Conservation (phyloP, 768 basidiomycete genomes). For the Panaeolus cyanescens region DNA sequence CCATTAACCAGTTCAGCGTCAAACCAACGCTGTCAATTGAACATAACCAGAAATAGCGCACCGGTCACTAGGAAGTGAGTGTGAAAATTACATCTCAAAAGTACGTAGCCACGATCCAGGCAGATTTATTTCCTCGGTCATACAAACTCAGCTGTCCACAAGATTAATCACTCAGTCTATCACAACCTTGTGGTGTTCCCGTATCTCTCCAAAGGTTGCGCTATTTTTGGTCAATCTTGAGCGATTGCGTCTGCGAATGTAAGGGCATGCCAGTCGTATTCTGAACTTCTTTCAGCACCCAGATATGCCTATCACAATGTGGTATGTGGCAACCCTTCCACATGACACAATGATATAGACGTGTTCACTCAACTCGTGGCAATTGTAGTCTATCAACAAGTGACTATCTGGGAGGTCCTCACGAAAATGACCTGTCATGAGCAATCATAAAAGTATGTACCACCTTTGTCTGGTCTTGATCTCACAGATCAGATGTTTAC, state of each 20-base stretch:
- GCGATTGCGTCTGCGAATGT: background rate
- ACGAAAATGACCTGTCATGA: background rate
- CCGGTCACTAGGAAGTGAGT: background rate
- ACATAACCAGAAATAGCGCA: conserved; percentile 1
- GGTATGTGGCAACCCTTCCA: background rate
- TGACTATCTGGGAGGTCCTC: background rate
- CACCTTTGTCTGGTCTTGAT: background rate
- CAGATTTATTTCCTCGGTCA: conserved; percentile 1
- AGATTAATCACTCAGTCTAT: background rate
- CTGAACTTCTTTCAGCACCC: background rate
- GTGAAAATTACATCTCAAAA: background rate
- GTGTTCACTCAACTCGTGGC: background rate
- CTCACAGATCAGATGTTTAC: background rate
- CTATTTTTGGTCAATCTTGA: background rate
- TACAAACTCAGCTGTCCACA: background rate
- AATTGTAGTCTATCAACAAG: background rate
- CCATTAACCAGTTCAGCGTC: background rate
- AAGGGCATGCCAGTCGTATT: background rate
- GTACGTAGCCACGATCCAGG: background rate
- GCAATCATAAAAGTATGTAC: background rate
- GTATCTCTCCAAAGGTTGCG: background rate
- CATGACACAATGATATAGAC: background rate
- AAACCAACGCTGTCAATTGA: background rate
- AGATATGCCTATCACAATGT: background rate
- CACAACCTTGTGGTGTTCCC: background rate